Evolutionary conservation across 179 eudicot species (phyloP).

Genomic region (Silene vulgaris): DNA sequence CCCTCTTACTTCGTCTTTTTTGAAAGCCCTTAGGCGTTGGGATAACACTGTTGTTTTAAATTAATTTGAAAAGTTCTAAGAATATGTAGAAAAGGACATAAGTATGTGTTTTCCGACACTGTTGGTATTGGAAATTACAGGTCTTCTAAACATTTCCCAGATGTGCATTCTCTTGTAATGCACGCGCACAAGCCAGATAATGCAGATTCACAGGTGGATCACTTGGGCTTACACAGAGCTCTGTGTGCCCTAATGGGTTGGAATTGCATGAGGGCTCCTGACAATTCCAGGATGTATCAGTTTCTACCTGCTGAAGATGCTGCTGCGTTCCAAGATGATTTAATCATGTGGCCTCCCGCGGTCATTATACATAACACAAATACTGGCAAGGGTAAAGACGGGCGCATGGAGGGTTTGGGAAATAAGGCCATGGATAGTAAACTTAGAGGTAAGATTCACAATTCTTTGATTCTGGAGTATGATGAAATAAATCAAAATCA

Average conservation of each 20-base stretch:
- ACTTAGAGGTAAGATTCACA: constrained; percentile 49
- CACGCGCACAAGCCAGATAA: constrained; percentile 76
- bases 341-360: constrained; percentile 87
- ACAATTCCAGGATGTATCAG: constrained; percentile 71
- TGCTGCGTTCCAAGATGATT: constrained; percentile 71
- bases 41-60: neutral
- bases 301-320: constrained; percentile 68
- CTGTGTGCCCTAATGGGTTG: constrained; percentile 92
- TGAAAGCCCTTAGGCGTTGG: neutral
- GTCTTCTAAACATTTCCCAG: constrained; percentile 81
- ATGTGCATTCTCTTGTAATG: constrained; percentile 82
- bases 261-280: constrained; percentile 77
- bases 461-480: neutral
- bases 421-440: constrained; percentile 83
- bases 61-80: constrained; percentile 18
- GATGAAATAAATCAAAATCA: neutral
- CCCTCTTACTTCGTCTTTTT: neutral
- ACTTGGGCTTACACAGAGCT: constrained; percentile 94
- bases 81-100: constrained; percentile 29
- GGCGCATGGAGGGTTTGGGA: constrained; percentile 95
- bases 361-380: constrained; percentile 77
- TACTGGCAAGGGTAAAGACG: constrained; percentile 85
- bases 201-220: constrained; percentile 65
- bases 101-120: constrained; percentile 37
- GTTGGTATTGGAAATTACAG: constrained; percentile 71